Base-by-base conservation (phyloP, 352 stramenopile genomes). In the Pythium insidiosum region DNA sequence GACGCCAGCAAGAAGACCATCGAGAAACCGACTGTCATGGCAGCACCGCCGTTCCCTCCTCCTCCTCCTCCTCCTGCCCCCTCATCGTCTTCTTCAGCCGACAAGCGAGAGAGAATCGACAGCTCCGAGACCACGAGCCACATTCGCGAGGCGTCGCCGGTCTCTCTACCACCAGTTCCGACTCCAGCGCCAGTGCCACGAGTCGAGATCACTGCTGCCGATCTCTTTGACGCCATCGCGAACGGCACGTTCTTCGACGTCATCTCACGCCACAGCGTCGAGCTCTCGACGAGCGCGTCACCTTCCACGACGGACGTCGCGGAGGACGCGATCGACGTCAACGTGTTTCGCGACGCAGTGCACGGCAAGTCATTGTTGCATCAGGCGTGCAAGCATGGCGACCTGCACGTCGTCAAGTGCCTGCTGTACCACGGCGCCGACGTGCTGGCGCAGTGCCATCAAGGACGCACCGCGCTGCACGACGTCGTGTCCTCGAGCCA, bases 311-410 rank as follows among this genome's bases (percentile, higher is more conserved):
- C 22, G 1, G 19, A 20, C 9, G 18, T 10, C 1, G 16, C 18
- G 1, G 10, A 7, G 6, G 21, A 25, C 1, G 33, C 43, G 10
- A 38, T 76, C 36, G 57, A 75, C 21, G 51, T 81, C 1, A 67
- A 73, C 16, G 52, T 35, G 13, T 84, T 68, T 43, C 56, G 66
- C 4, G 72, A 87, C 30, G 45, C 58, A 20, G 36, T 33, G 2
- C 63, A 76, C 10, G 62, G 63, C 35, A 83, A 68, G 55, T 82
- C 74, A 22, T 45, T 88, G 38, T 58, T 88, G 36, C 74, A 88
- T 42, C 69, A 85, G 12, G 74, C 74, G 3, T 84, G 72, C 22
- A 61, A 69, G 15, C 60, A 50, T 12, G 72, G 62, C 3, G 71
- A 75, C n/a, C 18, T 75, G 0, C 61, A 84, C 12, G 56, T 80